phyloP scores from a whole-genome alignment of 2,329 filamentous ascomycete genomes.

The Madurella fahalii region DNA sequence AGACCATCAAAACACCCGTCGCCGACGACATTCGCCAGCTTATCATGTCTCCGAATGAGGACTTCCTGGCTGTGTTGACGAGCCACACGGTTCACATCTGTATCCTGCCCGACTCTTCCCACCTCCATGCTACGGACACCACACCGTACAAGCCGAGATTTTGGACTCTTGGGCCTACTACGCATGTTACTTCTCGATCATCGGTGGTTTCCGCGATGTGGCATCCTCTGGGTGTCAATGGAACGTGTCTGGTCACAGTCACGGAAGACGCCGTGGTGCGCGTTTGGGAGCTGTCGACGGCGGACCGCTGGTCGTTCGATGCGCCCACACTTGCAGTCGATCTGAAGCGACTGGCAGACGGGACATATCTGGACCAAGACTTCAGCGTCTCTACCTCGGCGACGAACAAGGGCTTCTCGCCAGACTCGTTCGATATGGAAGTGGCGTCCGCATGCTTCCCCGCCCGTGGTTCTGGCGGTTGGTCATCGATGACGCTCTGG shows the following conservation, averaged over 20 bases:
- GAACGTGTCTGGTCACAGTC: constrained; percentile 79
- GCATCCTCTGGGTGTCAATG: constrained; percentile 85
- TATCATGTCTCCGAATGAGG: constrained; percentile 73
- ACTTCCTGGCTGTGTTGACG: constrained; percentile 81
- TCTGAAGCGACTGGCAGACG: constrained; percentile 82
- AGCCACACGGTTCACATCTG: constrained; percentile 85
- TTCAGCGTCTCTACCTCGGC: constrained; percentile 71
- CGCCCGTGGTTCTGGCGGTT: constrained; percentile 65
- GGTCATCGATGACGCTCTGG: constrained; percentile 96
- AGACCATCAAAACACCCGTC: constrained; percentile 74
- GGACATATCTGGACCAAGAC: constrained; percentile 75
- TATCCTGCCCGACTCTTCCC: constrained; percentile 74
- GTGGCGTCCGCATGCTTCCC: constrained; percentile 84
- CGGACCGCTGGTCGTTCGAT: constrained; percentile 84
- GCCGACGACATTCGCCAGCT: constrained; percentile 82
- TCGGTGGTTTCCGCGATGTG: constrained; percentile 78
- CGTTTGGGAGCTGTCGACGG: constrained; percentile 83
- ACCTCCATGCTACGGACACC: constrained; percentile 65
- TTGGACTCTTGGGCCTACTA: constrained; percentile 87
- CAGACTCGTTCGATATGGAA: constrained; percentile 89
- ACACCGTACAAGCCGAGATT: constrained; percentile 74
- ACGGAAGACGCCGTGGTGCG: constrained; percentile 85
- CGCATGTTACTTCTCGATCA: constrained; percentile 81
- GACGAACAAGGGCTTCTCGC: constrained; percentile 77
- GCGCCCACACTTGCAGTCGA: constrained; percentile 79